Percentiles rank a stretch among this genome's conserved stretches.
Evolutionary conservation across 2,329 filamentous ascomycete species (phyloP).

Genomic region (Penicillium sp.): DNA sequence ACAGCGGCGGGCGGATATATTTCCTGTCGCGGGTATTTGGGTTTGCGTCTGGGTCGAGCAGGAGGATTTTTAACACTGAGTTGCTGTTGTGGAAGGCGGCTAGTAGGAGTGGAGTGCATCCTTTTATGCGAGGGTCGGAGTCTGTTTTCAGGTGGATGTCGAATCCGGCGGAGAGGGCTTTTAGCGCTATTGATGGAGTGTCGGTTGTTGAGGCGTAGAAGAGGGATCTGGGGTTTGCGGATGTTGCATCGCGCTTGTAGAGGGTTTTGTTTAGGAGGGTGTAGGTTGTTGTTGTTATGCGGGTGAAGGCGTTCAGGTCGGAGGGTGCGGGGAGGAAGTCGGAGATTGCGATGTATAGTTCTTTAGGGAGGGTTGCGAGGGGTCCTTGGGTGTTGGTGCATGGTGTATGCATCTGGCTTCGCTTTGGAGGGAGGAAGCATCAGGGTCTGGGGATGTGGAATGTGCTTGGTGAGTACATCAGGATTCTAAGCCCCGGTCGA

Average conservation of each 20-base stretch:
- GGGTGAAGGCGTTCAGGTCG: conserved; percentile 19
- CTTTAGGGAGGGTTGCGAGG: conserved; percentile 13
- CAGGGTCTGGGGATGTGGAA: not conserved
- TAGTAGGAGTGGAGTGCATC: conserved; percentile 19
- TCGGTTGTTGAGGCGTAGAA: conserved; percentile 21
- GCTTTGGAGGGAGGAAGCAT: not conserved
- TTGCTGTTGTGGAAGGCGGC: conserved; percentile 17
- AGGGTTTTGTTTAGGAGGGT: conserved; percentile 16
- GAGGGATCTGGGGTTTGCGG: conserved; percentile 12
- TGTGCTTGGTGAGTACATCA: not conserved
- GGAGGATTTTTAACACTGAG: conserved; percentile 11
- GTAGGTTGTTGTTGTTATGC: conserved; percentile 14
- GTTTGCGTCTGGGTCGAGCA: conserved; percentile 14
- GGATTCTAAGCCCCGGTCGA: not conserved
- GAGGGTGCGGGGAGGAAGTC: conserved; percentile 7
- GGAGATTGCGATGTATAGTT: conserved; percentile 18
- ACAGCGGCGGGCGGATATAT: conserved; percentile 20
- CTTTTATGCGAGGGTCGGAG: conserved; percentile 11
- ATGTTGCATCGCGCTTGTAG: conserved; percentile 17
- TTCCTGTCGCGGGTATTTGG: conserved; percentile 20
- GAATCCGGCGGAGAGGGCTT: conserved; percentile 16
- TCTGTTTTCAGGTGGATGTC: conserved; percentile 16
- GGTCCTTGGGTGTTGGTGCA: not conserved
- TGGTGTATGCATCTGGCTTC: conserved; percentile 7
- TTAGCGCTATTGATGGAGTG: conserved; percentile 7